Conservation (phyloP, 805 yeast genomes). For the Blastobotrys muscicola region DNA sequence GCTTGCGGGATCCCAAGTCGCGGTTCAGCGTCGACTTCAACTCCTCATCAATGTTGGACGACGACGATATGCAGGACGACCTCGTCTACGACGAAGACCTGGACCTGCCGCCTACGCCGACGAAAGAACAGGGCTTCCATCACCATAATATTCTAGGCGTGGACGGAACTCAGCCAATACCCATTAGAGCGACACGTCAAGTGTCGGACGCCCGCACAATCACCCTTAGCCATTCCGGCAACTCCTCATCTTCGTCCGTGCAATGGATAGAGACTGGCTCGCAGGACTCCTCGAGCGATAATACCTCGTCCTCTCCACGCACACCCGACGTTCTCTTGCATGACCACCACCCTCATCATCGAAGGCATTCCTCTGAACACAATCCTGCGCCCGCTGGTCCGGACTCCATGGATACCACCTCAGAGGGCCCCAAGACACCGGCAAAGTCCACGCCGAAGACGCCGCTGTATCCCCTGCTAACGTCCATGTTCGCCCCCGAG, state of each 20-base stretch:
- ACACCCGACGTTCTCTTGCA: constrained; percentile 17
- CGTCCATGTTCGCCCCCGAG: constrained; percentile 8
- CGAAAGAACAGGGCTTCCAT: constrained; percentile 18
- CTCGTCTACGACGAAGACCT: constrained; percentile 1
- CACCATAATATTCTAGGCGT: no score
- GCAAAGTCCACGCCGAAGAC: constrained; percentile 24
- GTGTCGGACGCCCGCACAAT: constrained; percentile 16
- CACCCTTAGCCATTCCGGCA: constrained; percentile 12
- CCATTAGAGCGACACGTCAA: constrained; percentile 14
- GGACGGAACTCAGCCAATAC: not conserved
- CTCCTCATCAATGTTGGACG: constrained; percentile 7
- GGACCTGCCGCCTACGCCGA: constrained; percentile 36
- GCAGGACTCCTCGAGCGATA: constrained; percentile 11
- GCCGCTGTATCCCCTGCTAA: constrained; percentile 14
- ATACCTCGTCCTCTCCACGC: constrained; percentile 13
- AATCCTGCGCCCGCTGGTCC: not conserved
- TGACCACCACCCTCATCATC: no score
- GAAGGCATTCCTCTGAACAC: no score
- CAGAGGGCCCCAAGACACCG: constrained; percentile 15
- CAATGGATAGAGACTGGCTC: no score
- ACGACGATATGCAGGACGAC: constrained; percentile 1
- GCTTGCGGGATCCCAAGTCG: constrained; percentile 13
- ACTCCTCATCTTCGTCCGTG: no score
- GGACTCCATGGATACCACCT: constrained; percentile 1
- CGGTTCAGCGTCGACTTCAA: constrained; percentile 14